Evolutionary conservation across 129 eudicot genomes (phyloP).

Genomic region (Dittrichia graveolens): DNA sequence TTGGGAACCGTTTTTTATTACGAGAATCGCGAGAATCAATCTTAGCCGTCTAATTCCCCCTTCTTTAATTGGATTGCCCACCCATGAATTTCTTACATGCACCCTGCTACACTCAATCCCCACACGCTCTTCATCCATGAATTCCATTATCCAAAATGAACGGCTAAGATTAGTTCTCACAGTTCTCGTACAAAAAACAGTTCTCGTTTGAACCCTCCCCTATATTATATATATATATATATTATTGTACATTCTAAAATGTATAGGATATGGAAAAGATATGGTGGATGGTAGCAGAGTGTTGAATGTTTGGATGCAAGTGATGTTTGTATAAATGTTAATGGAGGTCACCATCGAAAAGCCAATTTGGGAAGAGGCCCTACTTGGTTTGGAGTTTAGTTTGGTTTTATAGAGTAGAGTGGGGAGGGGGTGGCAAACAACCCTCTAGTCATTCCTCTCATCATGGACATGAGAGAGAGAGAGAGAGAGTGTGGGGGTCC

Average conservation of each 20-base stretch:
- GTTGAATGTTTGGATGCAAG: conserved; percentile 36
- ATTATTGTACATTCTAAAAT: neutral
- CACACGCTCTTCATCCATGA: too few species aligned
- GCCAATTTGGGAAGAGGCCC: conserved; percentile 33
- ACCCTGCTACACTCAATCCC: too few species aligned
- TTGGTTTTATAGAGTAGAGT: conserved; percentile 23
- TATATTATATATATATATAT: too few species aligned
- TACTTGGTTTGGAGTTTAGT: conserved; percentile 37
- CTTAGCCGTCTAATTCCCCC: too few species aligned
- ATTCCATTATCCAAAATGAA: too few species aligned
- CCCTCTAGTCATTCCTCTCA: conserved; percentile 30
- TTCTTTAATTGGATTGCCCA: too few species aligned
- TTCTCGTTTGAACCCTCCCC: too few species aligned
- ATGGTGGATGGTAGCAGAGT: conserved; percentile 22
- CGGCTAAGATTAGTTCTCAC: too few species aligned
- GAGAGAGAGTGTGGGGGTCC: neutral
- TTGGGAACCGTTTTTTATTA: too few species aligned
- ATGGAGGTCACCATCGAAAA: conserved; percentile 35
- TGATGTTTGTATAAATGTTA: conserved; percentile 31
- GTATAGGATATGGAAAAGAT: conserved; percentile 20
- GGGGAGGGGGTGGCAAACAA: conserved; percentile 15
- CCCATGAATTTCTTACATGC: too few species aligned
- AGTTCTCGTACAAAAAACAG: too few species aligned
- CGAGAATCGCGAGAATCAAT: too few species aligned
- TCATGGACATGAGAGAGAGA: conserved; percentile 3